Evolutionary conservation across 1,284 basidiomycete species (phyloP), one percentile per base, ranked within the genome.

Genomic region (Pyrrhoderma lamaoense): DNA sequence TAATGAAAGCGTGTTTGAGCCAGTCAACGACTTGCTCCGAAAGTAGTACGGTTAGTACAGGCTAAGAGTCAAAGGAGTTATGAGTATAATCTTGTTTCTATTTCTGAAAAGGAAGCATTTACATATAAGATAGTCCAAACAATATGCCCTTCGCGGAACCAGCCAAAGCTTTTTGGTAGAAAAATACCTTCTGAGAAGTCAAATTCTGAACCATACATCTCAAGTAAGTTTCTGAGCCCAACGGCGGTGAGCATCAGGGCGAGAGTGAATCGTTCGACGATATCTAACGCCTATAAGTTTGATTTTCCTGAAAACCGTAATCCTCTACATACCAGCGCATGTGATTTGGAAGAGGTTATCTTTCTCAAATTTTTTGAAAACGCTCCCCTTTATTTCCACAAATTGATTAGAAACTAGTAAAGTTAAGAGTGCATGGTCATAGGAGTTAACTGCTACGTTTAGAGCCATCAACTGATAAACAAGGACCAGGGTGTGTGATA

Each of bases 281-380:
- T 97, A 66, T 99, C 96, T 91, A 59, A 18, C 34, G 3, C 27
- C 45, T 21, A 37, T 42, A 34, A 47, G 38, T 49, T 23, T 45
- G 14, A 51, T 18, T 4, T 14, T 14, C 18, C 25, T 13, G 34
- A 42, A 31, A 8, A 23, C n/a, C 25, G 31, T 7, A 16, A 14
- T 40, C 7, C 22, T 14, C 22, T 19, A 60, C 72, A 52, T 57
- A 91, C 90, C 89, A 57, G 93, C 94, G 62, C 93, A 97, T 52
- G 93, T 96, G 57, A 99, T 94, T 66, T 99, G 96, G 65, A 99
- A 98, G n/a, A 99, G 77, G 62, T 91, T 98, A 63, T 99, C 96
- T 67, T 98, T 99, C 66, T 99, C 96, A 61, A 99, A 99, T 66
- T 91, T 98, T 70, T 99, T 99, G 79, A 99, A 99, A 0, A 99